phyloP scores from a whole-genome alignment of 1,284 basidiomycete genomes.

The Sporisorium graminicola region DNA sequence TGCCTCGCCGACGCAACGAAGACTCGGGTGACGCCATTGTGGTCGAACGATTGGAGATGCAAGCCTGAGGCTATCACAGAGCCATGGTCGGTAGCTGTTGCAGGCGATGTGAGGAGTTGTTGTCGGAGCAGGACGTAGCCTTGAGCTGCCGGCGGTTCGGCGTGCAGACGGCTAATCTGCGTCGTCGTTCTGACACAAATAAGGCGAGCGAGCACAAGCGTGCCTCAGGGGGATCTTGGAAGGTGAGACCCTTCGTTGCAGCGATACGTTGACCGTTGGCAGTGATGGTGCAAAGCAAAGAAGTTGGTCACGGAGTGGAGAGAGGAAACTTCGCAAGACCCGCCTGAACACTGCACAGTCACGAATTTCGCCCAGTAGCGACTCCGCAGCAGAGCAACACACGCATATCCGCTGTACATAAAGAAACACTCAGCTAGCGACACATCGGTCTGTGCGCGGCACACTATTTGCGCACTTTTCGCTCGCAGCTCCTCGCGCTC shows the following conservation, averaged over 20 bases:
- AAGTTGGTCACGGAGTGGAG: background rate
- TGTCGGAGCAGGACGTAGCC: background rate
- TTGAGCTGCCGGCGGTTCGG: conserved; percentile 21
- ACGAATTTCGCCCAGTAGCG: background rate
- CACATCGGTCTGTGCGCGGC: conserved; percentile 39
- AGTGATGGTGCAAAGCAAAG: background rate
- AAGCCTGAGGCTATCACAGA: background rate
- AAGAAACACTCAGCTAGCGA: background rate
- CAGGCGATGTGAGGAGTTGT: background rate
- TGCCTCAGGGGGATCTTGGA: background rate
- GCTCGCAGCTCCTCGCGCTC: background rate
- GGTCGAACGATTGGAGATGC: background rate
- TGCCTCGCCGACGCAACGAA: conserved; percentile 39
- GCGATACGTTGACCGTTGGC: background rate
- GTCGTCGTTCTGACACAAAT: background rate
- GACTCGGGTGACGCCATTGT: conserved; percentile 46
- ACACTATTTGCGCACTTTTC: conserved; percentile 14
- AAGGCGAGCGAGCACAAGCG: background rate
- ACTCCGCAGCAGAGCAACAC: conserved; percentile 4
- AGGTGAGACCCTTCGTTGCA: too few relatives aligned
- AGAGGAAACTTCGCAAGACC: background rate
- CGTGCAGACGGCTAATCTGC: background rate
- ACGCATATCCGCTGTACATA: background rate
- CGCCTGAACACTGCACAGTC: background rate
- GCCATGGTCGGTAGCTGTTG: conserved; percentile 5